phyloP scores from a whole-genome alignment of 768 basidiomycete species.

The Lyophyllum semitale region DNA sequence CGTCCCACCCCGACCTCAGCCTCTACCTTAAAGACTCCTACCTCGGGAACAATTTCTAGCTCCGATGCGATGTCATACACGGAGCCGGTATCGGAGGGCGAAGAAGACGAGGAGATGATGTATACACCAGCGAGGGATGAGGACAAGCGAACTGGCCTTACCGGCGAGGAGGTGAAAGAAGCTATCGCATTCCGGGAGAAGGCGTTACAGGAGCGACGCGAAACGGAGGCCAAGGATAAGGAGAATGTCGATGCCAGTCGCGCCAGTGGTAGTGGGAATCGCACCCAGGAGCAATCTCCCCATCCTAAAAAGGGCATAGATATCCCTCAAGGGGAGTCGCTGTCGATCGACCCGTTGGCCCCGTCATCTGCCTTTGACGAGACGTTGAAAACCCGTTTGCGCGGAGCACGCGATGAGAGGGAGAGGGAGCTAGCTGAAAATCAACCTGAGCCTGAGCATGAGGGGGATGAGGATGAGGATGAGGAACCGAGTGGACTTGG shows the following conservation, averaged over 20 bases:
- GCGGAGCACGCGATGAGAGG: constrained; percentile 31
- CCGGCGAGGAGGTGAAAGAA: constrained; percentile 72
- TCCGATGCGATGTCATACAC: constrained; percentile 56
- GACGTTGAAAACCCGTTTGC: constrained; percentile 71
- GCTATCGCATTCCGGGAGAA: constrained; percentile 87
- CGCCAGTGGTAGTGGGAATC: constrained; percentile 3
- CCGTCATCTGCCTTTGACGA: constrained; percentile 84
- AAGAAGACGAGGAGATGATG: constrained; percentile 80
- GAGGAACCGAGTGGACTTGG: constrained; percentile 28
- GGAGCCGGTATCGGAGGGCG: constrained; percentile 94
- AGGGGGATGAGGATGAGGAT: constrained; percentile 41
- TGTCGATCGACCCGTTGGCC: constrained; percentile 87
- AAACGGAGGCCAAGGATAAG: constrained; percentile 29
- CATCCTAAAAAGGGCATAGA: constrained; percentile 27
- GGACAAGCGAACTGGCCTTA: constrained; percentile 75
- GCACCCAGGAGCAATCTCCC: constrained; percentile 22
- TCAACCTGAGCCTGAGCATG: constrained; percentile 27
- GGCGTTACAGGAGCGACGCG: constrained; percentile 57
- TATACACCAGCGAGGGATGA: constrained; percentile 78
- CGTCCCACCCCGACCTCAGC: constrained; percentile 55
- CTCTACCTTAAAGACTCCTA: constrained; percentile 47
- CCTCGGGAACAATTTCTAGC: constrained; percentile 46
- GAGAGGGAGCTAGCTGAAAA: constrained; percentile 29
- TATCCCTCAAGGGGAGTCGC: constrained; percentile 26
- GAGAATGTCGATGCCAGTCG: constrained; percentile 14